Evolutionary conservation across 2,329 filamentous ascomycete species (phyloP).

Genomic region (Trichoderma hamatum): DNA sequence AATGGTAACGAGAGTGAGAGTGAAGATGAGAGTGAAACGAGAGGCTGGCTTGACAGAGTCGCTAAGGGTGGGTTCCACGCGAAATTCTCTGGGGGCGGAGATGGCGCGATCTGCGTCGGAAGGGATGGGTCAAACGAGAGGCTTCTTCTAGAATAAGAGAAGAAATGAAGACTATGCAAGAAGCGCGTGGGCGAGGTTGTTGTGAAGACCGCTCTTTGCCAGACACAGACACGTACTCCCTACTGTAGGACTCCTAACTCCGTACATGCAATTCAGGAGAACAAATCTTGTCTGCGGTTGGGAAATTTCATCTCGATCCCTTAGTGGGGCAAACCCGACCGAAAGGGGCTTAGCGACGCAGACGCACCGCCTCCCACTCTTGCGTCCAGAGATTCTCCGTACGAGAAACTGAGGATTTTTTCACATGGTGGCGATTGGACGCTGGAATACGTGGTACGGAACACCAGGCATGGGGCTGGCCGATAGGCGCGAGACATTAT

Average conservation of each 20-base stretch:
- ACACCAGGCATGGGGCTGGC: neutral
- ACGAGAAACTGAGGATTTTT: neutral
- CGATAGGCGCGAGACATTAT: neutral
- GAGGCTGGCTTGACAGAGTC: constrained; percentile 8
- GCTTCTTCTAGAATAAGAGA: constrained; percentile 23
- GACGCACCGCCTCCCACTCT: constrained; percentile 17
- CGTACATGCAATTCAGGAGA: constrained; percentile 26
- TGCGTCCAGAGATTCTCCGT: constrained; percentile 4
- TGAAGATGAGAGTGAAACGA: constrained; percentile 5
- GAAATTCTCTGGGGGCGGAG: constrained; percentile 1
- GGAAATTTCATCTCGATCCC: constrained; percentile 29
- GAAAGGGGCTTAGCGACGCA: constrained; percentile 23
- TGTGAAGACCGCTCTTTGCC: constrained; percentile 26
- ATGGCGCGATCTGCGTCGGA: constrained; percentile 17
- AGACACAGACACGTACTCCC: constrained; percentile 25
- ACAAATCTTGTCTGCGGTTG: constrained; percentile 26
- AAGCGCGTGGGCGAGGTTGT: constrained; percentile 12
- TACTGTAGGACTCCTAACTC: constrained; percentile 26
- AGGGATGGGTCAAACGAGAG: constrained; percentile 23
- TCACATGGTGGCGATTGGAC: constrained; percentile 13
- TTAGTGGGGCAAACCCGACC: constrained; percentile 13
- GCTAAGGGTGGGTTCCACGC: constrained; percentile 21
- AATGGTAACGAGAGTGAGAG: neutral
- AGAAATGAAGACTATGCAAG: constrained; percentile 25
- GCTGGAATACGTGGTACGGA: neutral